Evolutionary conservation across 495 filamentous ascomycete species (phyloP).

Genomic region (Daldinia loculata): DNA sequence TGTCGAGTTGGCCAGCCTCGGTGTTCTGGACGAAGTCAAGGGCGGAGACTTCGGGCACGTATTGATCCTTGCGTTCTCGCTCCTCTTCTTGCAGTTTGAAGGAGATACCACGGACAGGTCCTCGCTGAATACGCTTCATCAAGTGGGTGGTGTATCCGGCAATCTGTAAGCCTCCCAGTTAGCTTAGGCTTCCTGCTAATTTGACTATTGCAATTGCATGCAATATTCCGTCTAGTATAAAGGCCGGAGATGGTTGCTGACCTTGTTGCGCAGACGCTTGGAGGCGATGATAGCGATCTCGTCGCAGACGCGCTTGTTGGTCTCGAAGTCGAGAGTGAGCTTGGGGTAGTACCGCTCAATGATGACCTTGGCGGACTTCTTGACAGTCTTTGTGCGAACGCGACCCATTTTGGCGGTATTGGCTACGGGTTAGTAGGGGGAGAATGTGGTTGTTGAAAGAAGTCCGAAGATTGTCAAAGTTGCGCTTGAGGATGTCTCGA

Average conservation of each 20-base stretch:
- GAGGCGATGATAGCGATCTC: conserved; percentile 99
- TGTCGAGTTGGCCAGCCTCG: conserved; percentile 91
- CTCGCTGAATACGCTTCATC: conserved; percentile 99
- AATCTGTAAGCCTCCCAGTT: conserved; percentile 58
- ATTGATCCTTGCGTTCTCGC: conserved; percentile 99
- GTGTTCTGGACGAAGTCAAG: conserved; percentile 93
- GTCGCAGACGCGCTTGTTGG: conserved; percentile 99
- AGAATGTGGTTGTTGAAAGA: conserved; percentile 26
- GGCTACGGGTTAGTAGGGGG: conserved; percentile 40
- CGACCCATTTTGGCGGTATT: conserved; percentile 90
- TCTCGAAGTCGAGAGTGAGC: conserved; percentile 99
- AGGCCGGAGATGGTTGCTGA: conserved; percentile 45
- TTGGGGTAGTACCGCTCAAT: conserved; percentile 99
- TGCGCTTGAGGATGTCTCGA: conserved; percentile 16
- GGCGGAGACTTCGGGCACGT: conserved; percentile 97
- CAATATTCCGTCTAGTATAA: neutral
- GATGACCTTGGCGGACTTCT: conserved; percentile 99
- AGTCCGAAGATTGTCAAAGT: conserved; percentile 22
- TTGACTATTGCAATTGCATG: neutral
- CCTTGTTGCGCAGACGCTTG: conserved; percentile 99
- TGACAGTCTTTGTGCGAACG: conserved; percentile 98
- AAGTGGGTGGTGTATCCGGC: conserved; percentile 97
- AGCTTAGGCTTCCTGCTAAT: conserved; percentile 6
- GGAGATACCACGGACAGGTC: conserved; percentile 98
- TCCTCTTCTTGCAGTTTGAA: conserved; percentile 99